Base-by-base conservation (phyloP, 345 rosid genomes). In the Eucalyptus cloeziana region DNA sequence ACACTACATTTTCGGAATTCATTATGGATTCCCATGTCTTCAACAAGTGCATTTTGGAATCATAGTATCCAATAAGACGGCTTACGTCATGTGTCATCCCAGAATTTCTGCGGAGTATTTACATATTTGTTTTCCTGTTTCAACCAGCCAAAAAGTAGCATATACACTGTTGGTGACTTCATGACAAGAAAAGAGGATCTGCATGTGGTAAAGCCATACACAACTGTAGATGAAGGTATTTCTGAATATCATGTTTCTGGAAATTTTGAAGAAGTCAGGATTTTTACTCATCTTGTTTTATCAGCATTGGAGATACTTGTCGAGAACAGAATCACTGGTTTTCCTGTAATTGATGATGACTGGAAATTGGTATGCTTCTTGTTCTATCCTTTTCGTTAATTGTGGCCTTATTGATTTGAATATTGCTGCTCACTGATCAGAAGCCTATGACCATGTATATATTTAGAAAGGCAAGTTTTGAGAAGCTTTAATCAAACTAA, bases 321-420 rank as follows among this genome's bases (percentile, higher is more conserved):
- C 45, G 97, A 95, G 92, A 92, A 92, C 88, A 95, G 97, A 93
- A 93, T 96, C 90, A 96, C 98, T 40, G 97, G 99, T 86, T 95
- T 96, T 94, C 99, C 99, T 88, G 99, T 97, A 89, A 91, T 96
- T 81, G 98, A 96, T 58, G 96, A 96, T 69, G 96, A 94, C 88
- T 95, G 97, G 97, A 96, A 93, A 89, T 90, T 95, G 97, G 97
- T 94, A 93, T 89, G 93, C 87, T 87, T 88, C 44, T 43, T 80
- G 50, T 43, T 56, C 89, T 44, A 58, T 85, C 43, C 47, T 47
- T 86, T 19, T 85, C 8, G 37, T 30, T 85, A 13, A 13, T 21
- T 43, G 47, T 87, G 25, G 50, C 49, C 79, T 87, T 37, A 15
- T 37, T 67, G 58, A 31, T 50, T 50, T 86, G 87, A 86, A 17